Conservation (phyloP, 371 early-diverging fungal genomes). For the Circinella umbellata region DNA sequence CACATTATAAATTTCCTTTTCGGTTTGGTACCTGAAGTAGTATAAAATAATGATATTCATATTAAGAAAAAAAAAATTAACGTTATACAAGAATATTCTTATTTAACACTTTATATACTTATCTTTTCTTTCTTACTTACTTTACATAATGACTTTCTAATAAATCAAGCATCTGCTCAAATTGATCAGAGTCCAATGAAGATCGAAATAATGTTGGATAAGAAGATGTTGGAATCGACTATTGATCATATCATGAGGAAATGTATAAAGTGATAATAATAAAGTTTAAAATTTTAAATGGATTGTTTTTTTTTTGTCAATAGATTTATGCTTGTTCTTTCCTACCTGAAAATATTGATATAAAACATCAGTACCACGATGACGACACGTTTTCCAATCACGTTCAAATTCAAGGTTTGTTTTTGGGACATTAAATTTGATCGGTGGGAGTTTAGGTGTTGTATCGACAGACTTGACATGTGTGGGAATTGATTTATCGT, state of each 20-base stretch:
- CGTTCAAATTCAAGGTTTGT: slow-evolving; percentile 79
- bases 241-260: too few relatives aligned
- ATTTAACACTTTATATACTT: not conserved
- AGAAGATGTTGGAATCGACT: slow-evolving; percentile 55
- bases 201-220: slow-evolving; percentile 68
- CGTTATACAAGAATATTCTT: not conserved
- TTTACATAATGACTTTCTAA: slow-evolving; percentile 41
- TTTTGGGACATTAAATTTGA: slow-evolving; percentile 45
- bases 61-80: not conserved
- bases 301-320: too few relatives aligned
- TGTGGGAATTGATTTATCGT: not conserved
- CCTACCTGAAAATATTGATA: slow-evolving; percentile 75
- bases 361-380: slow-evolving; percentile 51
- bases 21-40: slow-evolving; percentile 37
- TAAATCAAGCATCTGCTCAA: slow-evolving; percentile 64
- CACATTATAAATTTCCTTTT: slow-evolving; percentile 42
- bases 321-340: not conserved
- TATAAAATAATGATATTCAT: not conserved
- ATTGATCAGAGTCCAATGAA: slow-evolving; percentile 74
- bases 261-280: too few relatives aligned
- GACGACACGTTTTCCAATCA: slow-evolving; percentile 71
- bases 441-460: not conserved
- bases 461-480: not conserved
- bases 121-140: slow-evolving; percentile 11
- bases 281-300: too few relatives aligned